Evolutionary conservation across 2,329 filamentous ascomycete species (phyloP).

Genomic region (Colletotrichum tropicale): DNA sequence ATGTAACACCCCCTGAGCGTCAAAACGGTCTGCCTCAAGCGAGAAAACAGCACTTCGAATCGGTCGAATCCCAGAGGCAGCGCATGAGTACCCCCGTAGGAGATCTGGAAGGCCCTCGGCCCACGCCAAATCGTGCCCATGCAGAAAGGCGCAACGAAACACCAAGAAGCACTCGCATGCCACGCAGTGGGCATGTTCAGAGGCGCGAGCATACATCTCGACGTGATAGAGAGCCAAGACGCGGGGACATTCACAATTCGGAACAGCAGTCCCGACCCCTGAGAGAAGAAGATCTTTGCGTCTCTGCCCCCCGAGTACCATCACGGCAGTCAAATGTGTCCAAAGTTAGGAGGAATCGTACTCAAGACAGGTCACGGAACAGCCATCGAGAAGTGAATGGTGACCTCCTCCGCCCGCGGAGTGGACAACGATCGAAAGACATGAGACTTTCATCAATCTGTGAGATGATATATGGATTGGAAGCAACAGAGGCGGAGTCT

Average conservation of each 20-base stretch:
- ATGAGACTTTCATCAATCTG: neutral
- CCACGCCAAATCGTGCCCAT: neutral
- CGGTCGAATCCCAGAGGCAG: neutral
- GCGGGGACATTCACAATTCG: neutral
- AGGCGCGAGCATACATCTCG: neutral
- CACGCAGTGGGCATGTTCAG: neutral
- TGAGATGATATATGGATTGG: neutral
- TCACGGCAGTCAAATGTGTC: neutral
- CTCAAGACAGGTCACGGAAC: neutral
- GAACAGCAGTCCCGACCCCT: neutral
- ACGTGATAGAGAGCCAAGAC: neutral
- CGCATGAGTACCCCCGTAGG: neutral
- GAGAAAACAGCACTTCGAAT: neutral
- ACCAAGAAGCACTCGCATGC: neutral
- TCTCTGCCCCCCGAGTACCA: neutral
- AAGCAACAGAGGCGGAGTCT: neutral
- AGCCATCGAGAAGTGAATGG: neutral
- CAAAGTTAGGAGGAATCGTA: neutral
- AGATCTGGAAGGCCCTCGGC: neutral
- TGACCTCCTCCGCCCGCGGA: neutral
- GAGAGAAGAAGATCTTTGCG: neutral
- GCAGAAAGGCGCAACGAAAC: neutral
- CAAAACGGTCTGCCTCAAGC: neutral
- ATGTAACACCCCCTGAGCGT: neutral
- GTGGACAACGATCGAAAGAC: neutral